Percentiles rank a stretch among this genome's conserved stretches.
These are phyloP conservation scores for Apocynum venetum DNA, from an alignment of 257 asterid genomes.

Conservation along the genomic window DNA sequence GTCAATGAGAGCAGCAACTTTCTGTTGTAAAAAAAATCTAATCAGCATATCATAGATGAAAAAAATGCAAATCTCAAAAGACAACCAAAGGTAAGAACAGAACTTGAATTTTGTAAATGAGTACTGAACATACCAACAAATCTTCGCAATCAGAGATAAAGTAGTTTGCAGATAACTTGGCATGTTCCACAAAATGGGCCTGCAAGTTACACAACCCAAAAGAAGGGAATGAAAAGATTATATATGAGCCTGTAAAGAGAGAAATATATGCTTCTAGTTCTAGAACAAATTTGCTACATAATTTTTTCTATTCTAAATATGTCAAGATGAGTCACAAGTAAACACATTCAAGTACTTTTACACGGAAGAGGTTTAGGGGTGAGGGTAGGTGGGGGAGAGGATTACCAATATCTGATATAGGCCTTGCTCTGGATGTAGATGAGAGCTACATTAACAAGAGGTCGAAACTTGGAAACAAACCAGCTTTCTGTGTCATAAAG, in stretches of 20 bases:
- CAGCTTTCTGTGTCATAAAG: conserved; percentile 70
- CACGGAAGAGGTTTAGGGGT: not conserved
- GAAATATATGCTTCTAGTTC: not conserved
- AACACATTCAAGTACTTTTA: not conserved
- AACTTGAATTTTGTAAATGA: not conserved
- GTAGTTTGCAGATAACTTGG: conserved; percentile 76
- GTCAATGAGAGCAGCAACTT: conserved; percentile 85
- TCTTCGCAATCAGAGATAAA: conserved; percentile 71
- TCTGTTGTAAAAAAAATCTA: conserved; percentile 39
- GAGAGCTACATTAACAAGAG: conserved; percentile 73
- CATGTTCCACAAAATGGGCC: conserved; percentile 81
- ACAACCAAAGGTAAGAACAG: not conserved
- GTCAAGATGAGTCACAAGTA: not conserved
- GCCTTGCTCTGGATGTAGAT: conserved; percentile 57
- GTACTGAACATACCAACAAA: conserved; percentile 52
- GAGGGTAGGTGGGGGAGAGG: conserved; percentile 17
- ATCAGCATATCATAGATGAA: conserved; percentile 2
- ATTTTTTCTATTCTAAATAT: not conserved
- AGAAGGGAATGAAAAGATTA: not conserved
- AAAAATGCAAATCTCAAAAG: conserved; percentile 6
- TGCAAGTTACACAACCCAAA: conserved; percentile 21
- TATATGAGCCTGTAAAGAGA: not conserved
- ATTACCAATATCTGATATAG: conserved; percentile 74
- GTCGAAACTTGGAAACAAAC: conserved; percentile 85
- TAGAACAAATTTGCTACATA: not conserved